phyloP scores from a whole-genome alignment of 106 monocot species.

The Ottelia alismoides region DNA sequence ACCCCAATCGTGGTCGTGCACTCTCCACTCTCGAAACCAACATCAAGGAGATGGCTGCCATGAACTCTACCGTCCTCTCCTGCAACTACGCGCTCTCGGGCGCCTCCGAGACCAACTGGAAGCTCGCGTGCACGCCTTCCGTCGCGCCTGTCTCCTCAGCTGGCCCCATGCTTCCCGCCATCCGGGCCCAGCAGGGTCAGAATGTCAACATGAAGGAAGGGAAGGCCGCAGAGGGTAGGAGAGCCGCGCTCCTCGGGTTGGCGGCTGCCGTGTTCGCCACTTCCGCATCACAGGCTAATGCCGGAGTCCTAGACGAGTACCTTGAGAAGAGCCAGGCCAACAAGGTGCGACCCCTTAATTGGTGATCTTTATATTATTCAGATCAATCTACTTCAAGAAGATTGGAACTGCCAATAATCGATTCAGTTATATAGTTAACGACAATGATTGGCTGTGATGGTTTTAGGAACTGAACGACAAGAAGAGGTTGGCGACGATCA shows the following conservation, averaged over 20 bases:
- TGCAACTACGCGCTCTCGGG: conserved; percentile 34
- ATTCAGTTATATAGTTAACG: too few species aligned
- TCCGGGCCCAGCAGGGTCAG: conserved; percentile 28
- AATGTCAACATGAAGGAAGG: not conserved
- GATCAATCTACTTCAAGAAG: not conserved
- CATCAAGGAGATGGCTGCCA: conserved; percentile 43
- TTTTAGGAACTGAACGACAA: conserved; percentile 89
- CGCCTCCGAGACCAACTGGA: conserved; percentile 28
- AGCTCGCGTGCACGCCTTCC: conserved; percentile 18
- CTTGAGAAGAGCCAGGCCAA: conserved; percentile 96
- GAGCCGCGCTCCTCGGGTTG: conserved; percentile 58
- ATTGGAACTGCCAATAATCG: too few species aligned
- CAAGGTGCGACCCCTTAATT: conserved; percentile 41
- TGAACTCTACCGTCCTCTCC: conserved; percentile 75
- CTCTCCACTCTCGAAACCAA: not conserved
- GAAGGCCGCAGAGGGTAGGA: conserved; percentile 34
- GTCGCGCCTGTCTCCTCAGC: not conserved
- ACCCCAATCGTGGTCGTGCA: not conserved
- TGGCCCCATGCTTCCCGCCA: conserved; percentile 19
- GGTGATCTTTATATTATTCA: not conserved
- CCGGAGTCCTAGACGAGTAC: conserved; percentile 78
- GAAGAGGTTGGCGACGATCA: conserved; percentile 93
- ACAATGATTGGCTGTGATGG: not conserved
- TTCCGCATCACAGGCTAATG: conserved; percentile 40
- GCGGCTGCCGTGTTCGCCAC: conserved; percentile 52